Percentiles rank a stretch among this genome's conserved stretches.
These are phyloP conservation scores for Fraxinus floribunda DNA, from an alignment of 305 asterid genomes.

Conservation along the genomic window DNA sequence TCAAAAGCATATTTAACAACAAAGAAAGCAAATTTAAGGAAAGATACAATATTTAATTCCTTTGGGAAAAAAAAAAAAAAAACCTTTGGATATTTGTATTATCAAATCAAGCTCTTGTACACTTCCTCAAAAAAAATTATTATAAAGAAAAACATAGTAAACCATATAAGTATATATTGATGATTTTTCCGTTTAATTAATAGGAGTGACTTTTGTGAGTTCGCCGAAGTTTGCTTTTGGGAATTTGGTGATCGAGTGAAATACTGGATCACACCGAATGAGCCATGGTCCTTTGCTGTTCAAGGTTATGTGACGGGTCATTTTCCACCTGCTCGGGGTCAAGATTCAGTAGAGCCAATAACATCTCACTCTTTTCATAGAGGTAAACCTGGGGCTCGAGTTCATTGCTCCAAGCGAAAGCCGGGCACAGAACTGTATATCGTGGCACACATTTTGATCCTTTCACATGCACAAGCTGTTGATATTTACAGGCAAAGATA, in stretches of 20 bases:
- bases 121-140: neutral
- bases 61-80: neutral
- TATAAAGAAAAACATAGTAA: neutral
- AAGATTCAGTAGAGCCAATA: too few relatives aligned
- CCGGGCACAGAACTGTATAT: slow-evolving; percentile 14
- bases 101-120: neutral
- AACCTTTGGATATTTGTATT: neutral
- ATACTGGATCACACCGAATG: too few relatives aligned
- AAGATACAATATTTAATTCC: neutral
- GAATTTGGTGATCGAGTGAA: too few relatives aligned
- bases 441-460: slow-evolving; percentile 23
- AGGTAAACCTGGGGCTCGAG: too few relatives aligned
- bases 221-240: too few relatives aligned
- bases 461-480: slow-evolving; percentile 26
- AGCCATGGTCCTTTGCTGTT: too few relatives aligned
- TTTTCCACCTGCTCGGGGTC: too few relatives aligned
- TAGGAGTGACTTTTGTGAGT: too few relatives aligned
- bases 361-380: too few relatives aligned
- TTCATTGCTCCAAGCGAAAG: neutral
- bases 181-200: neutral
- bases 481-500: slow-evolving; percentile 10
- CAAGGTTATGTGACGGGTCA: too few relatives aligned
- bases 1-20: neutral
- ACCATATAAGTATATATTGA: neutral
- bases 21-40: too few relatives aligned